A percentile compares a stretch with the other conserved stretches of the same genome.
phyloP scores from a whole-genome alignment of 2,329 filamentous ascomycete species.

The Fusarium brachygibbosum region DNA sequence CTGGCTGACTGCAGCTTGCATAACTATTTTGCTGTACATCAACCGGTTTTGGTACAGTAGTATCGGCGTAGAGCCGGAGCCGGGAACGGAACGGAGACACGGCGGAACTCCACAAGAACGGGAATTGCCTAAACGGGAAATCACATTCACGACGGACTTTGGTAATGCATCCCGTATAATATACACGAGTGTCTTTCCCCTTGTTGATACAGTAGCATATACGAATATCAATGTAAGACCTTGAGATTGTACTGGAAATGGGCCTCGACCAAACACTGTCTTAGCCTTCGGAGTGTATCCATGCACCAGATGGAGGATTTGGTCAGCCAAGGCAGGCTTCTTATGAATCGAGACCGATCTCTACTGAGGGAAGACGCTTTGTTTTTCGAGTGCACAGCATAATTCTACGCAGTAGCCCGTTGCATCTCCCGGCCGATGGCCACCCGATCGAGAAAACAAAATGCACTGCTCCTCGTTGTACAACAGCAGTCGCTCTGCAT shows the following conservation, averaged over 20 bases:
- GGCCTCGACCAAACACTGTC: not conserved
- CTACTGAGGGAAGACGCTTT: not conserved
- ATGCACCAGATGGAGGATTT: conserved; percentile 9
- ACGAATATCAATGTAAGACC: conserved; percentile 6
- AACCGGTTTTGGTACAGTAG: not conserved
- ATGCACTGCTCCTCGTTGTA: conserved; percentile 31
- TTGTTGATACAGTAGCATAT: conserved; percentile 7
- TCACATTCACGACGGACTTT: not conserved
- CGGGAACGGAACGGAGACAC: conserved; percentile 24
- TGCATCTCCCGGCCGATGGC: conserved; percentile 2
- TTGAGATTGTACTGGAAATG: not conserved
- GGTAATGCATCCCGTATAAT: conserved; percentile 3
- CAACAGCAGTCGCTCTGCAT: conserved; percentile 28
- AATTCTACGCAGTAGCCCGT: conserved; percentile 9
- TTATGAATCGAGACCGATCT: conserved; percentile 18
- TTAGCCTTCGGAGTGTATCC: not conserved
- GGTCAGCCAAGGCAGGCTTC: conserved; percentile 7
- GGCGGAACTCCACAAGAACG: conserved; percentile 17
- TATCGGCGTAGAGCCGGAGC: conserved; percentile 21
- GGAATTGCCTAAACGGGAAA: conserved; percentile 40
- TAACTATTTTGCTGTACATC: conserved; percentile 1
- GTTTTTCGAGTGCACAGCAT: conserved; percentile 19
- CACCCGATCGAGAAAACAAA: conserved; percentile 11
- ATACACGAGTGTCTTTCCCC: conserved; percentile 1
- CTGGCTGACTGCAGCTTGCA: not conserved